Conservation (phyloP, 768 basidiomycete species). For the Leccinum ochraceum region DNA sequence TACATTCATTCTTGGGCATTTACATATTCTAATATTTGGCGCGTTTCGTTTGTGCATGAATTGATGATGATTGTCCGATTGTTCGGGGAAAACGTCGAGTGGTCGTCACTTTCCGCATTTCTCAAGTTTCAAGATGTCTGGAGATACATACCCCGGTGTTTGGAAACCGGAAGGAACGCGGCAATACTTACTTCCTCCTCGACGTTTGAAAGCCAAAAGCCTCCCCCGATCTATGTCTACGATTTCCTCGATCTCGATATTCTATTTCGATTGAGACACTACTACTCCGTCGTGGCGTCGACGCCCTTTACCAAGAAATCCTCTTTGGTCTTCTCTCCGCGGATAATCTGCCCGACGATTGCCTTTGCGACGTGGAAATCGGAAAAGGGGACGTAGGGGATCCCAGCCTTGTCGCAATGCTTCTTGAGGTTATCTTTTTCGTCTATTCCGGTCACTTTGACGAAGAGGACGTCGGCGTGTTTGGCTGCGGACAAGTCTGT, state of each 20-base stretch:
- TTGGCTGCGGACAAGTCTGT: constrained; percentile 91
- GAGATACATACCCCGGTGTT: not conserved
- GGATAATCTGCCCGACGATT: constrained; percentile 67
- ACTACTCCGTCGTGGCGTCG: not conserved
- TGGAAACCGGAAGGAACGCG: not conserved
- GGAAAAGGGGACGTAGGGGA: constrained; percentile 76
- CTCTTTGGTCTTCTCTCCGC: constrained; percentile 47
- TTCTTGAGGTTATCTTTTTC: constrained; percentile 80
- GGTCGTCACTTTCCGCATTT: not conserved
- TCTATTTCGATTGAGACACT: not conserved
- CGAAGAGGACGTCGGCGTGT: constrained; percentile 94
- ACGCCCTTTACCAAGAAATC: constrained; percentile 21
- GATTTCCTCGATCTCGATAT: not conserved
- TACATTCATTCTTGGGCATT: not conserved
- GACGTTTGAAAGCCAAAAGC: not conserved
- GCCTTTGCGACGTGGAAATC: constrained; percentile 66
- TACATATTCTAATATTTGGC: not conserved
- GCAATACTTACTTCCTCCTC: not conserved
- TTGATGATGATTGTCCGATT: not conserved
- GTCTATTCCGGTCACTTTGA: constrained; percentile 74
- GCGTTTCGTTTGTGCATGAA: not conserved
- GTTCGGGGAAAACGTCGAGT: not conserved
- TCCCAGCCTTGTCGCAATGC: constrained; percentile 78
- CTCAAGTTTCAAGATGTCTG: not conserved
- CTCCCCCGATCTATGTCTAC: not conserved